Base-by-base conservation (phyloP, 78 protist species). In the Dictyostelium firmibasis region DNA sequence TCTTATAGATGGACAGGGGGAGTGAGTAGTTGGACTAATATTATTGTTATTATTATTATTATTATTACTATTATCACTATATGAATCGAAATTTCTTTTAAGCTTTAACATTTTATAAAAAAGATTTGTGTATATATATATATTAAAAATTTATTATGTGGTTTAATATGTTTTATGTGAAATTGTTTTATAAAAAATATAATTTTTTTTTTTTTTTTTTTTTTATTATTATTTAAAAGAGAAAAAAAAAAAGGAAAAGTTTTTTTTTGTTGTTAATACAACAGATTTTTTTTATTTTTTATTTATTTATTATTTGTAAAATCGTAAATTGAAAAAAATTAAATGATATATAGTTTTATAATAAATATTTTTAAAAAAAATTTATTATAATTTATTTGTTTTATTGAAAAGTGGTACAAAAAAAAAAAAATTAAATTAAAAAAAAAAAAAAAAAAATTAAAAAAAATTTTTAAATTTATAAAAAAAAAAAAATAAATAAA, bases 61-160 rank as follows among this genome's bases (percentile, higher is more conserved):
- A 83, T 47, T 4, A 14, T 57, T 8, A 29, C 10, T 53, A 43
- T 43, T 79, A 20, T 82, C 86, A 20, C 77, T 14, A 9, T 79
- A 81, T 7, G 94, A 38, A 81, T 89, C 94, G 53, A 60, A 84
- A 69, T 50, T 69, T 81, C 94, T 78, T 75, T 89, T 89, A 64
- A 89, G 72, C n/a, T 89, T 89, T 69, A 89, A 89, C 94, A 89
- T 89, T 76, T 41, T 64, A 31, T 38, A 38, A 57, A 57, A 57
- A 57, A 57, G 67, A 20, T 44, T 57, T 64, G 3, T 64, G 2
- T 62, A 27, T 69, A 31, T 25, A 8, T 83, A 8, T 83, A 62
- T 78, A 43, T 33, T 75, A 75, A 13, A 10, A 23, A 27, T 27
- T n/a, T 2, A n/a, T 4, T 25, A 7, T 25, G 14, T 69, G 72